Evolutionary conservation across 1,284 basidiomycete species (phyloP).

Genomic region (Boletus albobrunnescens): DNA sequence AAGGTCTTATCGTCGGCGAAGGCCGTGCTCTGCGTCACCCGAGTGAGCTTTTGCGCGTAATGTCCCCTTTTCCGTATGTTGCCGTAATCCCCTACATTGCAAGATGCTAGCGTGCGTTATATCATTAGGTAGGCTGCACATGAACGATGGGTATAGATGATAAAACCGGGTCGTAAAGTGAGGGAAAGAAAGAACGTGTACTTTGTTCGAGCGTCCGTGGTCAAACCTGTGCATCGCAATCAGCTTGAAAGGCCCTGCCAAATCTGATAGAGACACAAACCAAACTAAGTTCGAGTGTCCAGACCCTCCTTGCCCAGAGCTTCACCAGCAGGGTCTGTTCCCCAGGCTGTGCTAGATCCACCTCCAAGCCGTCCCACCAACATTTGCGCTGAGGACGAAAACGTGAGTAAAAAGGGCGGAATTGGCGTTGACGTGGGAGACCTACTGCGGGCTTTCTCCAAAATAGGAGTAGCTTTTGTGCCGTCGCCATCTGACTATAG

Average conservation of each 20-base stretch:
- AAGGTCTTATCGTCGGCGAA: slow-evolving; percentile 1
- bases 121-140: slow-evolving; percentile 28
- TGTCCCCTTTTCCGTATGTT: background rate
- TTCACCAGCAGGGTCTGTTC: slow-evolving; percentile 64
- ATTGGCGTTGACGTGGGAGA: slow-evolving; percentile 19
- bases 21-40: too few relatives aligned
- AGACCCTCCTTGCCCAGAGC: slow-evolving; percentile 96
- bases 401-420: slow-evolving; percentile 1
- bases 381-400: slow-evolving; percentile 76
- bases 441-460: slow-evolving; percentile 98
- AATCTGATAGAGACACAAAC: slow-evolving; percentile 47
- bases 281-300: slow-evolving; percentile 95
- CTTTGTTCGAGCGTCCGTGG: slow-evolving; percentile 3
- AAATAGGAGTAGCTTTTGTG: slow-evolving; percentile 95
- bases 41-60: background rate
- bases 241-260: slow-evolving; percentile 1
- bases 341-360: slow-evolving; percentile 66
- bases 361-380: slow-evolving; percentile 98
- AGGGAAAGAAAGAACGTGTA: slow-evolving; percentile 7
- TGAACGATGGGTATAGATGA: slow-evolving; percentile 29
- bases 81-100: slow-evolving; percentile 6
- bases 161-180: slow-evolving; percentile 21
- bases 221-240: slow-evolving; percentile 20
- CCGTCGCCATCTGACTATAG: slow-evolving; percentile 91
- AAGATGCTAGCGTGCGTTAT: slow-evolving; percentile 28